Conservation (phyloP, 1,284 basidiomycete genomes). For the Phaffia rhodozyma region DNA sequence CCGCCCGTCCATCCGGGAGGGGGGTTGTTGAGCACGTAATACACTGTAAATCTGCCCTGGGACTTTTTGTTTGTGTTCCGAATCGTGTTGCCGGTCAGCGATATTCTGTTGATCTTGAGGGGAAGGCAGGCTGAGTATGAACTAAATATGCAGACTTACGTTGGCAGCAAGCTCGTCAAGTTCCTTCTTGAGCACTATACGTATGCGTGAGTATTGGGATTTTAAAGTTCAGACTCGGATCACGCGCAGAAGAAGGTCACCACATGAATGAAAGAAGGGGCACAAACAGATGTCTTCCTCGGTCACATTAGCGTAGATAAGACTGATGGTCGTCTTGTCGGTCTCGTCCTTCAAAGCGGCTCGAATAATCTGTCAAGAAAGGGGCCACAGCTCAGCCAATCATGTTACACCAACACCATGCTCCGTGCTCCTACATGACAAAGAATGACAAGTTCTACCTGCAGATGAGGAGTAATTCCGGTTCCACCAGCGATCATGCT, state of each 20-base stretch:
- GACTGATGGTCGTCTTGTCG: slow-evolving; percentile 66
- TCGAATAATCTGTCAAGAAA: too few species aligned
- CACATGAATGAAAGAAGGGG: neutral
- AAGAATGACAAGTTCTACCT: slow-evolving; percentile 51
- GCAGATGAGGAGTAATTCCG: slow-evolving; percentile 96
- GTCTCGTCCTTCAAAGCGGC: slow-evolving; percentile 72
- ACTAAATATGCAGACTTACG: too few species aligned
- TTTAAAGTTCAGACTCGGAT: neutral
- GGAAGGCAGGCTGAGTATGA: too few species aligned
- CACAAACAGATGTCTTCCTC: slow-evolving; percentile 57
- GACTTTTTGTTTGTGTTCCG: too few species aligned
- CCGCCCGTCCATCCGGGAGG: slow-evolving; percentile 76
- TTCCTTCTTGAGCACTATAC: slow-evolving; percentile 60
- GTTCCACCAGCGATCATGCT: slow-evolving; percentile 93
- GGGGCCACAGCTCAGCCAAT: too few species aligned
- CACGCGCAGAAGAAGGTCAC: neutral
- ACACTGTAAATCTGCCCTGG: slow-evolving; percentile 59
- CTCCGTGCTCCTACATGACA: too few species aligned
- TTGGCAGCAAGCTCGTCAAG: slow-evolving; percentile 39
- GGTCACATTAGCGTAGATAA: slow-evolving; percentile 96
- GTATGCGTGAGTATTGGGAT: slow-evolving; percentile 45
- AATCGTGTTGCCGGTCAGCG: too few species aligned
- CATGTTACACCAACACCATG: too few species aligned
- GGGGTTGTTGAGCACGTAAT: slow-evolving; percentile 88
- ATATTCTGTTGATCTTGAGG: too few species aligned